Base-by-base conservation (phyloP, 2,329 filamentous ascomycete species). In the Diaporthe longicolla region DNA sequence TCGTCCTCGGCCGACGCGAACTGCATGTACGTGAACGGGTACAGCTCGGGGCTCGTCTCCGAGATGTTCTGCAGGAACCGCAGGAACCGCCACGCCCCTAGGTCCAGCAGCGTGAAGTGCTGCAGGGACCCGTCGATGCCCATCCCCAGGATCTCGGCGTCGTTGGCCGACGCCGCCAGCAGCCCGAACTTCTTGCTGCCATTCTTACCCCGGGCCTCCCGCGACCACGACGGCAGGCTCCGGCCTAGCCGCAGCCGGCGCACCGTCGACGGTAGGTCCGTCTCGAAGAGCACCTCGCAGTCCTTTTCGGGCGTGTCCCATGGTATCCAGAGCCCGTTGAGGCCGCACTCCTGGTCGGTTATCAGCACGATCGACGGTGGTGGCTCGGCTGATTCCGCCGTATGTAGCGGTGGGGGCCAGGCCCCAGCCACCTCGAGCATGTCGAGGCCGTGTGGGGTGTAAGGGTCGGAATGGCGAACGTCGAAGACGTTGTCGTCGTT, bases 41-140 rank as follows among this genome's bases (percentile, higher is more conserved):
- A 90, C 17, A 91, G 81, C 4, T 79, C 76, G 9, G 81, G 78
- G 35, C 87, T 88, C 35, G 82, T 81, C 61, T 87, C 81, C 37
- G 90, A 91, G 63, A 97, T 81, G 74, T 93, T 92, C 79, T 97
- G 92, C 1, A 98, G 80, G 76, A 96, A 91, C 73, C 89, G 88
- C 7, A 98, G 86, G 5, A 97, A 85, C 9, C 88, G 87, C 90
- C 93, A 93, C 10, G 92, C 88, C 2, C 89, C 82, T 24, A 88
- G 79, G 13, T 87, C 84, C 0, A 98, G 83, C 19, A 95, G 83
- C 0, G 89, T 89, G 78, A 98, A 93, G 72, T 93, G 89, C 76
- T 90, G 90, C 32, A 95, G 79, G 0, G 92, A 90, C 1, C 94
- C 94, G 78, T 94, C 91, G 45, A 95, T 87, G 9, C 89, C 89